phyloP scores from a whole-genome alignment of 495 filamentous ascomycete species.

The Diplogelasinospora grovesii region DNA sequence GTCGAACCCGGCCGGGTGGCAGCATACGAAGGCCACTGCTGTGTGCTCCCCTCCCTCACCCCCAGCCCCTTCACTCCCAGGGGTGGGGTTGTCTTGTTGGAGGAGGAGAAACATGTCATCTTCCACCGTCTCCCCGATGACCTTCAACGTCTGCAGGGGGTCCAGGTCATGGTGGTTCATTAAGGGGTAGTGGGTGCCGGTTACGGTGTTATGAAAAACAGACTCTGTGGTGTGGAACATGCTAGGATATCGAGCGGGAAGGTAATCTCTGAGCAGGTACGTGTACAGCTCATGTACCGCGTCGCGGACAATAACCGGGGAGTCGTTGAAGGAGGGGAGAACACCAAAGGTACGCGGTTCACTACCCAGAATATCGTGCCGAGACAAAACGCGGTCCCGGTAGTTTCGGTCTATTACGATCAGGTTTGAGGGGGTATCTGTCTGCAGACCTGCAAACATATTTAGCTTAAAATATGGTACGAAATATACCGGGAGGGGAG shows the following conservation, averaged over 20 bases:
- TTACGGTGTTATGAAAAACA: conserved; percentile 7
- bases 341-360: no score
- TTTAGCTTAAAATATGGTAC: neutral
- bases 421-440: conserved; percentile 51
- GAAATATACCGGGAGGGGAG: neutral
- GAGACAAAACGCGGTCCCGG: conserved; percentile 45
- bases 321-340: conserved; percentile 40
- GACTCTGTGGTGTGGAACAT: no score
- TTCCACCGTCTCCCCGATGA: conserved; percentile 56
- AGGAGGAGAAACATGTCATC: conserved; percentile 69
- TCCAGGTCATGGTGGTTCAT: no score
- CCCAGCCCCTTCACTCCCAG: conserved; percentile 27
- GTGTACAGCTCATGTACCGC: conserved; percentile 60
- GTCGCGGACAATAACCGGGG: conserved; percentile 36
- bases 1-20: conserved; percentile 69
- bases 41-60: conserved; percentile 44
- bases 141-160: conserved; percentile 33
- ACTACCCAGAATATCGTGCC: conserved; percentile 45
- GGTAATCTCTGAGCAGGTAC: conserved; percentile 55
- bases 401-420: conserved; percentile 64
- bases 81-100: conserved; percentile 33
- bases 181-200: neutral
- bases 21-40: conserved; percentile 61
- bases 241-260: conserved; percentile 58
- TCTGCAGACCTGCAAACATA: conserved; percentile 33